Evolutionary conservation across 2,329 filamentous ascomycete genomes (phyloP), one percentile per base, ranked within the genome.

Genomic region (Ascochyta fabae): DNA sequence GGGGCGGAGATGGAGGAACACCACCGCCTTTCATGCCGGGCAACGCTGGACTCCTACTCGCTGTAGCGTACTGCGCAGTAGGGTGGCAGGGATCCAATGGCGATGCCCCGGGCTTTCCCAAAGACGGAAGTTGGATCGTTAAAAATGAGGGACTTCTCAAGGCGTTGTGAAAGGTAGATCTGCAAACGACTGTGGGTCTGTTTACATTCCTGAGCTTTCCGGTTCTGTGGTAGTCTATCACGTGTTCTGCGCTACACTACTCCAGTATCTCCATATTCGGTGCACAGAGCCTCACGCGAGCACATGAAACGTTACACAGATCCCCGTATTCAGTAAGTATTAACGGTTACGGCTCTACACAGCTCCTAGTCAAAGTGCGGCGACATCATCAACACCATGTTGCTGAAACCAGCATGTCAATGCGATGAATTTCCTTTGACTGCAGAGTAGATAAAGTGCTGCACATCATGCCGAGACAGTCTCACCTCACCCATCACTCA

Each of bases 21-120:
- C 78, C 83, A 3, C 85, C 83, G 15, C 83, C 83, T 4, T 86
- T 85, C 66, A 83, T 85, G 58, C 83, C 83, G 0, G 80, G 79
- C n/a, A 77, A 78, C 38, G 77, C 80, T 0, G 77, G 77, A 1
- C 73, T 85, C 50, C 58, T 86, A 60, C 65, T 81, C 38, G 81
- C 81, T 0, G 42, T 81, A 57, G 83, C 80, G 6, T 83, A 84
- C 78, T 79, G 85, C 75, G 80, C 80, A 3, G 81, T 79, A 0
- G 83, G 67, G 6, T 85, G 83, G 82, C 79, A 84, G 55, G 80
- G 76, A 2, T 70, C 66, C 34, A 70, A 75, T 24, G 79, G 71
- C 31, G 49, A 67, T 35, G 48, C 59, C 12, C 67, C 67, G 1
- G 66, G 67, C 4, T 68, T 65, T 53, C 62, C 63, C 8, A 58